These are phyloP conservation scores for Rhodomyrtus psidioides DNA, from an alignment of 441 rosid species.

Conservation along the genomic window DNA sequence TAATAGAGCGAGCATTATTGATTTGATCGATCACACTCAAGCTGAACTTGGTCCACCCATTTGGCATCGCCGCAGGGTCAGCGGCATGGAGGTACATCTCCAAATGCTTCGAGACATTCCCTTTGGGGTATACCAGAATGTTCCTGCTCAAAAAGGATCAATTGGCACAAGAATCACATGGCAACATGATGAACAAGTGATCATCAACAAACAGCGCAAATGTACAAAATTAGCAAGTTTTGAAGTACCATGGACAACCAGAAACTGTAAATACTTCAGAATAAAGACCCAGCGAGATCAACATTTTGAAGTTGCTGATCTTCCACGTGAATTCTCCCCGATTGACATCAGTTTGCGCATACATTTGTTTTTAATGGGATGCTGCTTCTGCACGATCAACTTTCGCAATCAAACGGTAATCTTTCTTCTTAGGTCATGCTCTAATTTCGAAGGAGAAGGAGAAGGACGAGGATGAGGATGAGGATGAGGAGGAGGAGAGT, in stretches of 20 bases:
- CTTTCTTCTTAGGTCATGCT: too few species aligned
- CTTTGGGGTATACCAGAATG: background rate
- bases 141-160: background rate
- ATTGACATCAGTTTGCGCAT: background rate
- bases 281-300: rapidly evolving
- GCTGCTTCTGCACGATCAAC: background rate
- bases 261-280: background rate
- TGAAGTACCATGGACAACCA: background rate
- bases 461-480: too few species aligned
- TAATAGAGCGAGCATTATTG: background rate
- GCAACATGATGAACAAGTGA: too few species aligned
- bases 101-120: background rate
- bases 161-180: background rate
- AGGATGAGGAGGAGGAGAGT: too few species aligned
- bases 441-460: too few species aligned
- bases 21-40: background rate
- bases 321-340: background rate
- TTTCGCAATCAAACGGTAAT: too few species aligned
- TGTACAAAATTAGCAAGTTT: background rate
- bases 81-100: background rate
- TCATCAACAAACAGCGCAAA: background rate
- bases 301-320: background rate
- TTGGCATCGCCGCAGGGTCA: background rate
- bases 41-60: background rate
- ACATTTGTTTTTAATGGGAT: background rate